Evolutionary conservation across 257 asterid genomes (phyloP).

Genomic region (Nicotiana attenuata): DNA sequence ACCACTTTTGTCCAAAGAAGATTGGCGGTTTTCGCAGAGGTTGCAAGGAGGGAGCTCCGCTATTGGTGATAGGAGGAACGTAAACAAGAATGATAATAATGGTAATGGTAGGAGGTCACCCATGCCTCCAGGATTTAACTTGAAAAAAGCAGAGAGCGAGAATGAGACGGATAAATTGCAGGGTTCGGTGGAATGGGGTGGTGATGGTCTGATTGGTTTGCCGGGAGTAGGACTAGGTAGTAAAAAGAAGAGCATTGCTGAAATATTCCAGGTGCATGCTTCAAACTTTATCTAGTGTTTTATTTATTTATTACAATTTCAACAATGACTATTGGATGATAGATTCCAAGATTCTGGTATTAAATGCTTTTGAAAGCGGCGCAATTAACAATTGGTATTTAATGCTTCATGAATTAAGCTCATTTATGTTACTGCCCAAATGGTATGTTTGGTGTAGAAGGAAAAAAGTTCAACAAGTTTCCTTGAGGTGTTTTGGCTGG

Average conservation of each 20-base stretch:
- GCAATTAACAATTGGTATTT: neutral
- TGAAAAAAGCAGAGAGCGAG: slow-evolving; percentile 53
- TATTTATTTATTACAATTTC: neutral
- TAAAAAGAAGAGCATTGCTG: slow-evolving; percentile 81
- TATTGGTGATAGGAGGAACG: slow-evolving; percentile 90
- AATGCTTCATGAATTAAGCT: neutral
- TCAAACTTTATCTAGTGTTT: slow-evolving; percentile 3
- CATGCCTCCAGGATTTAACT: slow-evolving; percentile 64
- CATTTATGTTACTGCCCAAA: neutral
- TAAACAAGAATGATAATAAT: slow-evolving; percentile 53
- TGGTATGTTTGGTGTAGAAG: neutral
- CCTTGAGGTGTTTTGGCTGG: slow-evolving; percentile 7
- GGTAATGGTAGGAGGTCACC: slow-evolving; percentile 55
- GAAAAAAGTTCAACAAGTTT: neutral
- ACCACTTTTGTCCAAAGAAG: slow-evolving; percentile 91
- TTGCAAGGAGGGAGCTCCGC: slow-evolving; percentile 83
- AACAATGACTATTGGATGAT: neutral
- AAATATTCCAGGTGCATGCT: slow-evolving; percentile 68
- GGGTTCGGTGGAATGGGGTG: slow-evolving; percentile 76
- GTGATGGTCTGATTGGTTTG: slow-evolving; percentile 90
- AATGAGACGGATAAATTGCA: slow-evolving; percentile 44
- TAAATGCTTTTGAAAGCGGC: neutral
- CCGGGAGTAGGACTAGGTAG: slow-evolving; percentile 73
- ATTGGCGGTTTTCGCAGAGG: slow-evolving; percentile 86
- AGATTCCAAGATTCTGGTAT: neutral